Evolutionary conservation across 1,139 yeast species (phyloP), one percentile per base, ranked within the genome.

Genomic region (Geotrichum fermentans): DNA sequence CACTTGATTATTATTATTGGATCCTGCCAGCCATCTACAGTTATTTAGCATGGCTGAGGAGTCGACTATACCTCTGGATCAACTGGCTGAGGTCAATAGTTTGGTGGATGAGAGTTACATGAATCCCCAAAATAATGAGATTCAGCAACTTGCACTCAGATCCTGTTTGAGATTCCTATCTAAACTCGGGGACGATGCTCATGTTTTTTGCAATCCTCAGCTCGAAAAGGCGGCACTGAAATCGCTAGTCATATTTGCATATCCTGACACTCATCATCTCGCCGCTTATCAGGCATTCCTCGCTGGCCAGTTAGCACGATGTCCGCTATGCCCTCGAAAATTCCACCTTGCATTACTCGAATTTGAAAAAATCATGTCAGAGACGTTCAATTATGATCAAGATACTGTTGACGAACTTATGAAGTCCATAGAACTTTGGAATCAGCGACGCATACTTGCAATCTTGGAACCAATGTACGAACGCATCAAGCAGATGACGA

Each of bases 371-470:
- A 34, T 51, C 24, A 38, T 51, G 43, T 29, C 39, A 6, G 51
- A 51, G 16, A 43, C 50, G 6, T 45, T 37, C 39, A 52, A 52
- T 13, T 53, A 54, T 38, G 59, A 56, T 7, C 49, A 46, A 7
- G 55, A 51, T 6, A 54, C 52, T 14, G 53, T 57, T 2, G 55
- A 54, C 24, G 58, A 53, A 28, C 58, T 56, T 32, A 49, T 60
- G 47, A 33, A 43, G 8, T 30, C 49, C 5, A 48, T 60, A 16
- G 48, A 50, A 17, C 45, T 33, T 6, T 58, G 61, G 60, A 63
- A 58, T 43, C 47, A 44, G 14, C 49, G 36, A 2, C 58, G 64
- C 11, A 41, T 60, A 7, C 38, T 45, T 3, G 40, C 38, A 20
- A 43, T 50, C 11, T 51, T 60, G 17, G 39, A 30, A 5, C 46